Base-by-base conservation (phyloP, 306 rosid species). In the Hippophae gyantsensis region DNA sequence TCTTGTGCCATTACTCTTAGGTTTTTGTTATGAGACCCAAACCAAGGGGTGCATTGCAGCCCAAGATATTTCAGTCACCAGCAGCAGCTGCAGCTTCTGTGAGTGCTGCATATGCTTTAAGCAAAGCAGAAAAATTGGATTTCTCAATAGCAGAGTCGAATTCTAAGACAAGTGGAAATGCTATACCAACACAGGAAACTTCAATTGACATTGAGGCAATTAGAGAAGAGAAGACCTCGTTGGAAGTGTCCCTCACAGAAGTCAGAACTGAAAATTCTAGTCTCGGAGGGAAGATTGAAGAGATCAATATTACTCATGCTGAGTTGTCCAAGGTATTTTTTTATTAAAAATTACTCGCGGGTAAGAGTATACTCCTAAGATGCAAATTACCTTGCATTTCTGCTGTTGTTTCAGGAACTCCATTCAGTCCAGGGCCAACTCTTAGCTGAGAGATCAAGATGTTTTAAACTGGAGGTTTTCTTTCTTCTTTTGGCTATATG, bases 81-180 rank as follows among this genome's bases (percentile, higher is more conserved):
- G 99, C 99, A 0, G 99, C 99, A 0, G 99, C 99, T 0, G 99
- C 99, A 5, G 97, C 99, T 61, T 93, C 99, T 65, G 99, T 93
- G 61, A 78, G 84, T 69, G 95, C 94, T 64, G 97, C 99, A 49
- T 93, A 86, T 77, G 99, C 99, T 53, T 77, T 93, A 58, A 78
- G 85, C 61, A 88, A 85, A 73, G 73, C 87, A 62, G 95, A 83
- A 76, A 88, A 76, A 66, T 67, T 83, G 59, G 84, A 87, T 79
- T 76, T 71, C 57, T 18, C 66, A 6, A 76, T 71, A 40, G 81
- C 79, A 64, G 72, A 76, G 60, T 56, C 63, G 45, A 76, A 65
- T 69, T 52, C 81, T 54, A 80, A 79, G 55, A 69, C 78, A 72
- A 44, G 67, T 61, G 68, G 44, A 64, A 75, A 68, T 54, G 75